Evolutionary conservation across 2,329 filamentous ascomycete species (phyloP), one percentile per base, ranked within the genome.

Genomic region (Apiospora sp.): DNA sequence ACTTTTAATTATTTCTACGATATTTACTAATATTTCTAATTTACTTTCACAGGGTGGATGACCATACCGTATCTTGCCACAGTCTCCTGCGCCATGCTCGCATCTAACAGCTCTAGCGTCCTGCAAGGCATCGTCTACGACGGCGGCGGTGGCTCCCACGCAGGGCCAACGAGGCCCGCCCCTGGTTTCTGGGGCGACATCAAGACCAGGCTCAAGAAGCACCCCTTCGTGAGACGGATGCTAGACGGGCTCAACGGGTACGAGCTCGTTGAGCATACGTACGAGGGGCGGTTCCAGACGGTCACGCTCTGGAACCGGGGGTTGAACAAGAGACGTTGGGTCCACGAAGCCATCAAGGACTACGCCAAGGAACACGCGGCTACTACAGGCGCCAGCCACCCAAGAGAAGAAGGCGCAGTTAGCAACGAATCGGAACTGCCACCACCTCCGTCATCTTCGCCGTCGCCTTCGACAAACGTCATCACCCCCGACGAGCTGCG

Each of bases 261-360:
- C 48, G 76, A 75, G 12, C 75, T 78, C 5, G 51, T 80, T 16
- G 76, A 80, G 58, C 77, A 76, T 3, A 75, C 75, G 2, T 80
- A 76, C 70, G 78, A 79, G 22, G 79, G 79, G 22, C 76, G 75
- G 2, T 80, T 80, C 71, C 73, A 74, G 44, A 79, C 79, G 2
- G 79, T 80, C 12, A 80, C 78, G 69, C 75, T 81, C 6, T 81
- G 80, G 80, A 81, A 80, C 71, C 77, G 80, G 3, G 80, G 80
- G 19, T 74, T 78, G 27, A 80, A 80, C 70, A 80, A 80, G 70
- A 76, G 78, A 5, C 74, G 77, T 44, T 80, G 79, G 79, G 77
- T 80, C 1, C 75, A 78, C 49, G 79, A 80, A 72, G 78, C 79
- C 14, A 76, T 80, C 34, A 73, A 72, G 70, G 78, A 80, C 13